These are phyloP conservation scores for Pyricularia grisea DNA, from an alignment of 2,329 filamentous ascomycete species.

Conservation along the genomic window DNA sequence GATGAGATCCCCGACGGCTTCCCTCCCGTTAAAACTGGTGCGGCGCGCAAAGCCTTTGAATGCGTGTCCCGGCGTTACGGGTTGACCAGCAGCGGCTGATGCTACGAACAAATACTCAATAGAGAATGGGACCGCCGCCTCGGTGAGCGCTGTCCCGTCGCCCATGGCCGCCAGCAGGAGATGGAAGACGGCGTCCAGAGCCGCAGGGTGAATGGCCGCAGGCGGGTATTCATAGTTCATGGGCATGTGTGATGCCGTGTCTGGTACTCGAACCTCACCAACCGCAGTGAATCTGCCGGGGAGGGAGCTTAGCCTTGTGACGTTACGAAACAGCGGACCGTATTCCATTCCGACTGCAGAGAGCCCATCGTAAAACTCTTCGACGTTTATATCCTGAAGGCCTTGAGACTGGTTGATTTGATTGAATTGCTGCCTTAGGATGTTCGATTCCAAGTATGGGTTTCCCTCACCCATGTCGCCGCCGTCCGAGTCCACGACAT, in stretches of 20 bases:
- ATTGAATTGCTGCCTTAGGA: conserved; percentile 21
- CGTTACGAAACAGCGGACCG: conserved; percentile 14
- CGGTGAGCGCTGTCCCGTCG: conserved; percentile 12
- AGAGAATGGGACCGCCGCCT: conserved; percentile 37
- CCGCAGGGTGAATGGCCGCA: conserved; percentile 42
- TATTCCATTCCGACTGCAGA: conserved; percentile 35
- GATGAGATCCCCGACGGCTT: background rate
- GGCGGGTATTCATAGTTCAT: conserved; percentile 41
- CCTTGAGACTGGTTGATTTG: conserved; percentile 25
- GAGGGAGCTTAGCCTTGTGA: background rate
- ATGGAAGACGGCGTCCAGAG: conserved; percentile 47
- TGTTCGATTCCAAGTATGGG: conserved; percentile 13
- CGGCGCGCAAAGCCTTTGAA: background rate
- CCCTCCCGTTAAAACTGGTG: background rate
- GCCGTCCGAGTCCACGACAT: conserved; percentile 8
- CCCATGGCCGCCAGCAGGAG: conserved; percentile 33
- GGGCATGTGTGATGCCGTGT: conserved; percentile 44
- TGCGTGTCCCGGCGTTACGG: background rate
- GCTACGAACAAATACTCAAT: conserved; percentile 37
- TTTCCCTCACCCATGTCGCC: background rate
- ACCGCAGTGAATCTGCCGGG: conserved; percentile 8
- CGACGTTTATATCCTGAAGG: background rate
- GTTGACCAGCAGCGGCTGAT: background rate
- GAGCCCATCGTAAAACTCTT: conserved; percentile 34
- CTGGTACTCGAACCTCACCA: conserved; percentile 30